Evolutionary conservation across 768 basidiomycete species (phyloP).

Genomic region (Hysterangium stoloniferum): DNA sequence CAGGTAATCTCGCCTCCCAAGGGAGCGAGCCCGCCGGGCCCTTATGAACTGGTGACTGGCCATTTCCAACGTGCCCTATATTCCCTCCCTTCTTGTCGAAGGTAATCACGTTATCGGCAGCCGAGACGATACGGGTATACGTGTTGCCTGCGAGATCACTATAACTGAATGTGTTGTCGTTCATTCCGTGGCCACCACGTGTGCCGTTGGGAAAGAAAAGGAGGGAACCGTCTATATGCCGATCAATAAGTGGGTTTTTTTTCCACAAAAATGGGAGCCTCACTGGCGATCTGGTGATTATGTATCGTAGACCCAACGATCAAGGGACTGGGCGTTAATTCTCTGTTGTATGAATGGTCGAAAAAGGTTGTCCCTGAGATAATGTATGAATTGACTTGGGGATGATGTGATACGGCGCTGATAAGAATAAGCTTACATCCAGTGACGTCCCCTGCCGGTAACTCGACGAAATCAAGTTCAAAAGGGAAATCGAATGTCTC

Average conservation of each 20-base stretch:
- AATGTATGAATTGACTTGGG: background rate
- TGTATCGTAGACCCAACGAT: conserved; percentile 48
- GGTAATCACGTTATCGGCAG: conserved; percentile 52
- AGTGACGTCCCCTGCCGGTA: conserved; percentile 19
- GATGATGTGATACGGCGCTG: background rate
- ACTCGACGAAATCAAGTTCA: conserved; percentile 31
- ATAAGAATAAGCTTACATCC: conserved; percentile 20
- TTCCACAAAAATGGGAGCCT: conserved; percentile 16
- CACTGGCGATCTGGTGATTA: conserved; percentile 52
- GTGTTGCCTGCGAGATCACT: conserved; percentile 53
- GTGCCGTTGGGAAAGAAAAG: conserved; percentile 38
- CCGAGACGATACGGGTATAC: conserved; percentile 50
- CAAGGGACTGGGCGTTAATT: conserved; percentile 48
- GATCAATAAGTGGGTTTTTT: background rate
- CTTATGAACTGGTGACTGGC: background rate
- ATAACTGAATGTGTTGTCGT: conserved; percentile 59
- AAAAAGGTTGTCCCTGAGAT: conserved; percentile 40
- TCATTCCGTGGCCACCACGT: conserved; percentile 54
- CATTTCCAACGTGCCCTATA: conserved; percentile 23
- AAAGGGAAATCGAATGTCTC: conserved; percentile 51
- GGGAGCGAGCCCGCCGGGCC: background rate
- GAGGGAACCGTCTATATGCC: conserved; percentile 43
- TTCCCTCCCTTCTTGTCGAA: conserved; percentile 51
- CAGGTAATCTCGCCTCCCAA: conserved; percentile 28
- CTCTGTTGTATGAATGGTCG: conserved; percentile 64